Conservation (phyloP, 1,284 basidiomycete genomes). For the Ceratobasidium papillatum region DNA sequence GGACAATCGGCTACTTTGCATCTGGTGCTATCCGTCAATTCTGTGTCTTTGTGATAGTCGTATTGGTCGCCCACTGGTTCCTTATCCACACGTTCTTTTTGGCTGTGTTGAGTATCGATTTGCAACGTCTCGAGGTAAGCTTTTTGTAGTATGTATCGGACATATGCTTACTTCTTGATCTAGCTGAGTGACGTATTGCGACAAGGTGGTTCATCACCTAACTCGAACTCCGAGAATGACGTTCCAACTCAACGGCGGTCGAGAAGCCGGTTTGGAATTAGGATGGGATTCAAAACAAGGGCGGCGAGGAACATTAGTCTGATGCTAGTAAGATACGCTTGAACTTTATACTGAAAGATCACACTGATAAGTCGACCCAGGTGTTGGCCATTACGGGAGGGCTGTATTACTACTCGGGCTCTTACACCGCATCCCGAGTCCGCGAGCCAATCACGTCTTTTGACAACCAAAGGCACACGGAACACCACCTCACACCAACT, state of each 20-base stretch:
- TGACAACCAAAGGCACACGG: slow-evolving; percentile 3
- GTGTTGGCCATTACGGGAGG: slow-evolving; percentile 76
- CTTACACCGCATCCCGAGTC: neutral
- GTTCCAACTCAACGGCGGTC: slow-evolving; percentile 26
- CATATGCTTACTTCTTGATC: slow-evolving; percentile 24
- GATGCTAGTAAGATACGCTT: slow-evolving; percentile 40
- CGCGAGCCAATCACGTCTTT: neutral
- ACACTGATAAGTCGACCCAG: slow-evolving; percentile 52
- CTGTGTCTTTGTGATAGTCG: slow-evolving; percentile 92
- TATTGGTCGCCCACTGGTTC: slow-evolving; percentile 96
- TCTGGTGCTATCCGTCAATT: slow-evolving; percentile 90
- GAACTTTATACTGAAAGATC: neutral
- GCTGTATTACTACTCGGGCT: slow-evolving; percentile 69
- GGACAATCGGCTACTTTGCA: slow-evolving; percentile 79
- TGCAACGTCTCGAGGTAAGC: slow-evolving; percentile 84
- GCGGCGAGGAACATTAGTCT: slow-evolving; percentile 45
- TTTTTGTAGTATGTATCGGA: neutral
- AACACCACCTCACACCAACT: slow-evolving; percentile 30
- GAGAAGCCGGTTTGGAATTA: slow-evolving; percentile 19
- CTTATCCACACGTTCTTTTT: slow-evolving; percentile 92
- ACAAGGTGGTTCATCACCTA: slow-evolving; percentile 57
- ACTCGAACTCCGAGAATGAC: slow-evolving; percentile 10
- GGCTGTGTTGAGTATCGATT: slow-evolving; percentile 88
- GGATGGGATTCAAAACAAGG: slow-evolving; percentile 38
- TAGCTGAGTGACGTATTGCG: slow-evolving; percentile 81